Base-by-base conservation (phyloP, 2,329 filamentous ascomycete genomes). In the Coccinonectria pachysandricola region DNA sequence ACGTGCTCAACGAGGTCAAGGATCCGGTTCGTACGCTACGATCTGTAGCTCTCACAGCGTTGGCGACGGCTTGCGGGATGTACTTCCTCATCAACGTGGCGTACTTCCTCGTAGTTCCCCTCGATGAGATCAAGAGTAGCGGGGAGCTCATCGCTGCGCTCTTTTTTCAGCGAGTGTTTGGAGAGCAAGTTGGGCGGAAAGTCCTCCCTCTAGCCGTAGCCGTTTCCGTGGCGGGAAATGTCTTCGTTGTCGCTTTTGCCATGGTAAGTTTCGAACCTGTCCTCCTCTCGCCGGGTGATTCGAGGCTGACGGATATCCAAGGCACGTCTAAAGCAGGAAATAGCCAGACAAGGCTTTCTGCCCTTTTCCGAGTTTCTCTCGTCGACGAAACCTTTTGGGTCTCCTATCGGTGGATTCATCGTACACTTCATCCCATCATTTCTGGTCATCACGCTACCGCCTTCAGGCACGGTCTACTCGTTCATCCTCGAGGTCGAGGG, bases 401-500 rank as follows among this genome's bases (percentile, higher is more conserved):
- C 78, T 0, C 79, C 79, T 0, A 49, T 81, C 2, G 78, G 77
- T 0, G 79, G 77, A 0, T 61, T 85, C 0, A 50, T 83, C 4
- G 62, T 83, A 2, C 76, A 83, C 41, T 82, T 71, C 40, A 60
- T 84, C 15, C 77, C 78, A 0, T 80, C 76, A 0, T 39, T 79
- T 1, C 54, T 83, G 1, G 75, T 82, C 3, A 80, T 84, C 25
- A 52, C 63, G 1, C 56, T 80, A 0, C 76, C 77, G 0, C 75
- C 77, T 0, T 72, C 75, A 0, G 60, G 63, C 3, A 68, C 78
- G 23, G 72, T 79, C 0, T 85, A 83, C 50, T 75, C 71, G 7
- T 81, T 85, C 41, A 82, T 84, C 15, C 56, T 82, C 0, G 76
- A 84, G 23, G 71, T 83, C 0, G 77, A 83, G 42, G 75, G 72